phyloP scores from a whole-genome alignment of 1,284 basidiomycete species.

The Fomes fomentarius region DNA sequence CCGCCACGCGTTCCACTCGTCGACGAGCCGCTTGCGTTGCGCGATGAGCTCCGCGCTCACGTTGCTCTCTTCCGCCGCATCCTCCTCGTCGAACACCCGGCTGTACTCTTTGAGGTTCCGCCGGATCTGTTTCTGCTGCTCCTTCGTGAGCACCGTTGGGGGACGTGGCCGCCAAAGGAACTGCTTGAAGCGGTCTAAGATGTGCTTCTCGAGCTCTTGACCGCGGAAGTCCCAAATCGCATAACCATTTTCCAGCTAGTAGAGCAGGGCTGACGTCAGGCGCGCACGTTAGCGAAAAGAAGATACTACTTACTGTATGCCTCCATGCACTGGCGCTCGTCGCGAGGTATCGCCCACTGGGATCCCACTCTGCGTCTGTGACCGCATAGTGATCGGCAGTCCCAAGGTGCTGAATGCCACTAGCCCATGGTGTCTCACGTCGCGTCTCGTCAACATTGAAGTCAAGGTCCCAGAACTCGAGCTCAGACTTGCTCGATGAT shows the following conservation, averaged over 20 bases:
- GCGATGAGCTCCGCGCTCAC: constrained; percentile 94
- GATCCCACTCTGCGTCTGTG: constrained; percentile 99
- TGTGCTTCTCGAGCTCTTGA: constrained; percentile 86
- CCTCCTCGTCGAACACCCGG: constrained; percentile 94
- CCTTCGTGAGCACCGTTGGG: constrained; percentile 83
- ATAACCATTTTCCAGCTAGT: constrained; percentile 93
- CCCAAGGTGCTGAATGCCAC: constrained; percentile 85
- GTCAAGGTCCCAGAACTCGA: constrained; percentile 99
- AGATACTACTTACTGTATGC: constrained; percentile 69
- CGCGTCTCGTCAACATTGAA: constrained; percentile 79
- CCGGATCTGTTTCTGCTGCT: constrained; percentile 87
- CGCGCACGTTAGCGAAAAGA: neutral
- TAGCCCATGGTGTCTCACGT: constrained; percentile 73
- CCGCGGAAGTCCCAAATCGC: constrained; percentile 99
- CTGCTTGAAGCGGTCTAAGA: constrained; percentile 97
- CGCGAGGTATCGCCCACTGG: constrained; percentile 91
- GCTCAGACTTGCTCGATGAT: constrained; percentile 93
- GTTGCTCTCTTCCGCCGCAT: constrained; percentile 93
- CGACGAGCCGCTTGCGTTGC: constrained; percentile 88
- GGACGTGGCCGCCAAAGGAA: constrained; percentile 98
- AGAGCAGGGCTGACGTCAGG: constrained; percentile 3
- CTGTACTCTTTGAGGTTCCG: constrained; percentile 94
- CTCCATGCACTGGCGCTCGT: constrained; percentile 97
- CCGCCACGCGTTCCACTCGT: constrained; percentile 99
- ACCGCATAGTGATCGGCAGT: constrained; percentile 97